Conservation (phyloP, 164 flowering plant genomes). For the Vitis vinifera region DNA sequence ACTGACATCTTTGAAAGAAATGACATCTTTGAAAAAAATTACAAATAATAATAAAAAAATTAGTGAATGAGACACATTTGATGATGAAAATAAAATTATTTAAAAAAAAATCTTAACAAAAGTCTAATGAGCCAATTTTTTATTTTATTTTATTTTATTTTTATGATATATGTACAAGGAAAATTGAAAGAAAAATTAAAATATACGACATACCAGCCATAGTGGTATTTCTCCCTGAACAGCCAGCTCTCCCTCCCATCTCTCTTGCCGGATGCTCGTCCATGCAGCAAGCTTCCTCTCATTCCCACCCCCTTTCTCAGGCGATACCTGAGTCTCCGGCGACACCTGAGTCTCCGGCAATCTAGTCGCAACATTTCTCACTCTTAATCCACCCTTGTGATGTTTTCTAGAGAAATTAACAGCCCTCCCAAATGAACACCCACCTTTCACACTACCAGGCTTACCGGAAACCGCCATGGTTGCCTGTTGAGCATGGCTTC, state of each 20-base stretch:
- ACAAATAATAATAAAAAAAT: too few species aligned
- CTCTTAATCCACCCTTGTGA: conserved; percentile 3
- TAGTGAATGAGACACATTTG: too few species aligned
- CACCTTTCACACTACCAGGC: not conserved
- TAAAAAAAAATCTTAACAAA: too few species aligned
- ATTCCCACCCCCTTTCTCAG: conserved; percentile 5
- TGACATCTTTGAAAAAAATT: too few species aligned
- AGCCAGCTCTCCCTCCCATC: conserved; percentile 87
- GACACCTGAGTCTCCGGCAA: conserved; percentile 18
- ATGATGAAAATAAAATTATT: too few species aligned
- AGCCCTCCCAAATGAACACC: conserved; percentile 3
- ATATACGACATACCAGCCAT: conserved; percentile 74
- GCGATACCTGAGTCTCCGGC: conserved; percentile 24
- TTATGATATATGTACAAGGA: not conserved
- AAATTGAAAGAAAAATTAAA: not conserved
- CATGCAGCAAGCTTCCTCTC: conserved; percentile 61
- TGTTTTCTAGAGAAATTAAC: conserved; percentile 6
- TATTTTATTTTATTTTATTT: not conserved
- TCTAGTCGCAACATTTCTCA: conserved; percentile 43
- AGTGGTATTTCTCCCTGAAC: conserved; percentile 79
- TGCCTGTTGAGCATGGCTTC: conserved; percentile 14
- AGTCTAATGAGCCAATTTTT: not conserved
- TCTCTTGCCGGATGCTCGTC: conserved; percentile 74
- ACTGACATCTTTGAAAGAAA: too few species aligned
- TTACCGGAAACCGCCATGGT: conserved; percentile 5